phyloP scores from a whole-genome alignment of 176 grass and related monocot species.

The Saccharum spontaneum region DNA sequence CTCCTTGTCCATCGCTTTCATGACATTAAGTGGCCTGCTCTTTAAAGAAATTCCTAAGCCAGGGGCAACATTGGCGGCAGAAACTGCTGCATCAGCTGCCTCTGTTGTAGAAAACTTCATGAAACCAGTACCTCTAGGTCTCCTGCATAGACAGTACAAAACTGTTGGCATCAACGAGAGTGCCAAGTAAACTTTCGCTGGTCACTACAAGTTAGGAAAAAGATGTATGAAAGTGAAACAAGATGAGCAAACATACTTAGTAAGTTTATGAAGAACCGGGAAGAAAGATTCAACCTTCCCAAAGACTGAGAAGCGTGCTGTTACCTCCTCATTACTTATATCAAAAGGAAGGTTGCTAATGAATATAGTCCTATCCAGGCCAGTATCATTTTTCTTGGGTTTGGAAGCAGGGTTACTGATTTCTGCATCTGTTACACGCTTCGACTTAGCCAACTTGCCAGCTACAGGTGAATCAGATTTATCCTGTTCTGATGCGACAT shows the following conservation, averaged over 20 bases:
- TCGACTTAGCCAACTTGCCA: conserved; percentile 15
- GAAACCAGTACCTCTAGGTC: conserved; percentile 83
- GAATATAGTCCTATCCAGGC: conserved; percentile 82
- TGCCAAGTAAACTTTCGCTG: conserved; percentile 23
- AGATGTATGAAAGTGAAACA: background rate
- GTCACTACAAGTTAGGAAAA: conserved; percentile 10
- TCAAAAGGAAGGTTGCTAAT: conserved; percentile 97
- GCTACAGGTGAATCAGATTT: conserved; percentile 39
- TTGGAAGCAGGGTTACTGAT: conserved; percentile 17
- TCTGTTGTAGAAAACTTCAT: conserved; percentile 69
- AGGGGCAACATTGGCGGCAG: conserved; percentile 74
- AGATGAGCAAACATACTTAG: conserved; percentile 65
- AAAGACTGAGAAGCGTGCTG: conserved; percentile 73
- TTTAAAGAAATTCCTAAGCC: conserved; percentile 89
- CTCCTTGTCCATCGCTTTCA: conserved; percentile 82
- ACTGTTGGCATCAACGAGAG: background rate
- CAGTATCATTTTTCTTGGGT: conserved; percentile 51
- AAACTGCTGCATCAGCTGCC: conserved; percentile 70
- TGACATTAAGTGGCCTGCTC: conserved; percentile 68
- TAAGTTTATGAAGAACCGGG: conserved; percentile 90
- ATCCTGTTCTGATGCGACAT: conserved; percentile 32
- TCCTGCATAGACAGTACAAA: conserved; percentile 45
- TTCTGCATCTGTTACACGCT: conserved; percentile 28
- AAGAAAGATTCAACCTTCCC: conserved; percentile 86
- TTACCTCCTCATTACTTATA: conserved; percentile 68